phyloP scores from a whole-genome alignment of 768 basidiomycete genomes.

The Hirschioporus abietinus region DNA sequence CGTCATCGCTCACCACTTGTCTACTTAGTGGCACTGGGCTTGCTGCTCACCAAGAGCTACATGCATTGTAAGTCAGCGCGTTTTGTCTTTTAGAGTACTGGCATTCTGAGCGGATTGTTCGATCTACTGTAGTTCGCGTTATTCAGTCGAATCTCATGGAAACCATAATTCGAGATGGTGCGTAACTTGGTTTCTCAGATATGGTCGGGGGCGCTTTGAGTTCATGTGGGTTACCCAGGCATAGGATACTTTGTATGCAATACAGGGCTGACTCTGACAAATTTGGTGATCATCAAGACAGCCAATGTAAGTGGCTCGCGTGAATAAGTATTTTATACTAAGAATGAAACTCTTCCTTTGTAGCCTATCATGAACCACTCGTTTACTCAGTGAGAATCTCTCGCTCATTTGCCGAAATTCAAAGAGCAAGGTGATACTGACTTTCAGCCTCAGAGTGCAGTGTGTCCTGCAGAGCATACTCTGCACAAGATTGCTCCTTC shows the following conservation, averaged over 20 bases:
- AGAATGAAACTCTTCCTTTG: background rate
- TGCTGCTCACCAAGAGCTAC: background rate
- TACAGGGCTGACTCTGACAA: background rate
- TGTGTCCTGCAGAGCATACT: background rate
- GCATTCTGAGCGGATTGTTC: background rate
- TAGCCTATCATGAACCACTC: conserved; percentile 1
- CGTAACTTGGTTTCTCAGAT: background rate
- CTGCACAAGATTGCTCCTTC: background rate
- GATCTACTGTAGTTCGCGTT: background rate
- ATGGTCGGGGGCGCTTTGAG: no score
- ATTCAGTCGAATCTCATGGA: background rate
- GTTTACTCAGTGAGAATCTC: background rate
- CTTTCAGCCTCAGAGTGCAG: background rate
- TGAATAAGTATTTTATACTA: background rate
- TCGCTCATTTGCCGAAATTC: no score
- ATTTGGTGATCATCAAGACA: background rate
- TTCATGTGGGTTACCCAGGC: background rate
- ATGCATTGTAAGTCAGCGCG: background rate
- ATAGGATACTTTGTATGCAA: background rate
- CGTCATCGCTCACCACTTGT: no score
- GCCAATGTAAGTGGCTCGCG: background rate
- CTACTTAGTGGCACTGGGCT: no score
- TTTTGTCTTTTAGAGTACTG: background rate
- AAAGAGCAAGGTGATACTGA: no score
- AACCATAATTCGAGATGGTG: background rate